Percentiles rank a stretch among this genome's conserved stretches.
Evolutionary conservation across 2,329 filamentous ascomycete genomes (phyloP).

Genomic region (Pseudocercospora crystallina): DNA sequence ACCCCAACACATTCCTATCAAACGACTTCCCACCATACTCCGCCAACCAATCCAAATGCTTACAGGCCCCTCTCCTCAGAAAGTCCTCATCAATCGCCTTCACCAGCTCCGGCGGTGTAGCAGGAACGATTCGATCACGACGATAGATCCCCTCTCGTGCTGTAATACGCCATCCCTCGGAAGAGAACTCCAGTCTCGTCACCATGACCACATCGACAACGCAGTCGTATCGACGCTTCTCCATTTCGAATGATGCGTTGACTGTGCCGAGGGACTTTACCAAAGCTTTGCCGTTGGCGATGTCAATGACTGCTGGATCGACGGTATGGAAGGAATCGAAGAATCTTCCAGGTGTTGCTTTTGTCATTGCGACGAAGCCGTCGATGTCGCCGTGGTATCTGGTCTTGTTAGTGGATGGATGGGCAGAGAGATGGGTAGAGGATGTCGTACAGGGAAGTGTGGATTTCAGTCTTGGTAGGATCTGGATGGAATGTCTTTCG

Average conservation of each 20-base stretch:
- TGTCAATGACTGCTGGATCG: neutral
- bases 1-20: no score
- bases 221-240: neutral
- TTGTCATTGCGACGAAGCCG: neutral
- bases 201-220: neutral
- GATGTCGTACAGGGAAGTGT: neutral
- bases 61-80: no score
- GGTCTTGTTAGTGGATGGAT: neutral
- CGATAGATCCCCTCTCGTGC: neutral
- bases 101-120: no score
- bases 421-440: neutral
- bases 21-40: no score
- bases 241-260: neutral
- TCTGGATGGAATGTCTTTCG: no score
- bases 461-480: no score
- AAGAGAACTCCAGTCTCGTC: neutral
- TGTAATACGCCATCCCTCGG: neutral
- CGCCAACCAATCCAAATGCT: no score
- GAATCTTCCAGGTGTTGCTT: neutral
- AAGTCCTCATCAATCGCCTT: no score
- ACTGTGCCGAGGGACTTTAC: neutral
- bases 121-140: neutral
- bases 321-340: conserved; percentile 2
- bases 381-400: conserved; percentile 1
- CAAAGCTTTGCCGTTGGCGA: neutral